Evolutionary conservation across 805 yeast species (phyloP), one percentile per base, ranked within the genome.

Genomic region (Starmera caribaea): DNA sequence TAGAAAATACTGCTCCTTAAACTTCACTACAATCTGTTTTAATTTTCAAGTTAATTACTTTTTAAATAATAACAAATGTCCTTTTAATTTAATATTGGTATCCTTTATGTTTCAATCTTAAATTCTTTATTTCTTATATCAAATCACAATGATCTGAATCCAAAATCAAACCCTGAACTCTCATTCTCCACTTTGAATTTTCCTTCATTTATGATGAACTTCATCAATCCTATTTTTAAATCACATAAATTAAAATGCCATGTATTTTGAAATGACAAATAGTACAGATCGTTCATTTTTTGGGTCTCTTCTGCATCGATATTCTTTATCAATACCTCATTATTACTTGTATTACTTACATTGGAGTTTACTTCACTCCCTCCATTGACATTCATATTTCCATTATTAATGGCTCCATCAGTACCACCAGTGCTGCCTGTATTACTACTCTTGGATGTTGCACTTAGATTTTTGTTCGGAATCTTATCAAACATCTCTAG

Each of bases 191-290:
- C 66, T 33, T 67, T 65, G 40, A 81, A 62, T 38, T 65, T 57
- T 3, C 81, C 76, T 38, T 66, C 62, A 12, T 53, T 61, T 42
- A 65, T 61, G 39, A 62, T 63, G 41, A 74, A 60, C 36, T 63
- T 58, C 39, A 78, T 61, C 37, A 61, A 56, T 7, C 82, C 87
- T 46, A 65, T 61, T 17, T 65, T 57, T 26, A 68, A 68, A 53
- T 82, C 90, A 49, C 87, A 74, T 35, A 83, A 61, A 49, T 81
- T 81, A 56, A 78, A 79, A 56, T 83, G 86, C 94, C 94, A 83
- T 41, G 79, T 67, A 50, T 79, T 78, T 51, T 78, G 79, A 58
- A 78, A 81, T 1, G 87, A 76, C 13, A 73, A 65, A 53, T 76
- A 74, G 47, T 78, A 75, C 32, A 71, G 60, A 50, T 81, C 86